Percentiles rank a stretch among this genome's conserved stretches.
phyloP scores from a whole-genome alignment of 1,139 yeast genomes.

The Yamadazyma kanchanaburiensis region DNA sequence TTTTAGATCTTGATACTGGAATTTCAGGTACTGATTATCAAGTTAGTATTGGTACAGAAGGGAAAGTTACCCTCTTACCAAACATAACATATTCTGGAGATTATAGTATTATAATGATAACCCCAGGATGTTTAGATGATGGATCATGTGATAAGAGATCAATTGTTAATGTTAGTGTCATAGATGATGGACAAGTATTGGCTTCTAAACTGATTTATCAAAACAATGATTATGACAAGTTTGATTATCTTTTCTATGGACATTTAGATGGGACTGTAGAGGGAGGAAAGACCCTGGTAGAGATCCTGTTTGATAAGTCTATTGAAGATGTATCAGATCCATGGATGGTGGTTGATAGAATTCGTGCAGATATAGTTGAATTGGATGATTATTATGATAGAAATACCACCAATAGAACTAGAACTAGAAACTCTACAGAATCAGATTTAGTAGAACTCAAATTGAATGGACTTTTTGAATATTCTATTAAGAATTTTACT shows the following conservation, averaged over 20 bases:
- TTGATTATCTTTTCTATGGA: slow-evolving; percentile 75
- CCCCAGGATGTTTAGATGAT: slow-evolving; percentile 84
- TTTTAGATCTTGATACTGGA: slow-evolving; percentile 19
- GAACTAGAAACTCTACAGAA: slow-evolving; percentile 12
- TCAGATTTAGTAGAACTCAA: slow-evolving; percentile 25
- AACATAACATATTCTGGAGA: slow-evolving; percentile 72
- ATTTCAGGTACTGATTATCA: slow-evolving; percentile 24
- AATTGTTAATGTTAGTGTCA: slow-evolving; percentile 71
- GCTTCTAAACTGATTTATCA: slow-evolving; percentile 57
- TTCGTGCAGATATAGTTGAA: slow-evolving; percentile 52
- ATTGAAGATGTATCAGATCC: slow-evolving; percentile 25
- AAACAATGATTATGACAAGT: slow-evolving; percentile 75
- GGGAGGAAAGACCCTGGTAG: slow-evolving; percentile 48
- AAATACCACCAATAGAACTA: slow-evolving; percentile 31
- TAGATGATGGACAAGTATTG: slow-evolving; percentile 43
- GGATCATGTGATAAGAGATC: slow-evolving; percentile 70
- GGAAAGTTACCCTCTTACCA: slow-evolving; percentile 62
- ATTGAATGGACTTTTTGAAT: slow-evolving; percentile 80
- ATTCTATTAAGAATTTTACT: slow-evolving; percentile 67
- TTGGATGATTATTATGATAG: slow-evolving; percentile 40
- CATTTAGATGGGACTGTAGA: slow-evolving; percentile 50
- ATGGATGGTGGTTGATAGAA: slow-evolving; percentile 71
- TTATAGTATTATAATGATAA: slow-evolving; percentile 67
- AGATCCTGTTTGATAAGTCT: slow-evolving; percentile 36
- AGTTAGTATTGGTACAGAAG: slow-evolving; percentile 26